phyloP scores from a whole-genome alignment of 2,329 filamentous ascomycete species.

The Paramyrothecium sp. region DNA sequence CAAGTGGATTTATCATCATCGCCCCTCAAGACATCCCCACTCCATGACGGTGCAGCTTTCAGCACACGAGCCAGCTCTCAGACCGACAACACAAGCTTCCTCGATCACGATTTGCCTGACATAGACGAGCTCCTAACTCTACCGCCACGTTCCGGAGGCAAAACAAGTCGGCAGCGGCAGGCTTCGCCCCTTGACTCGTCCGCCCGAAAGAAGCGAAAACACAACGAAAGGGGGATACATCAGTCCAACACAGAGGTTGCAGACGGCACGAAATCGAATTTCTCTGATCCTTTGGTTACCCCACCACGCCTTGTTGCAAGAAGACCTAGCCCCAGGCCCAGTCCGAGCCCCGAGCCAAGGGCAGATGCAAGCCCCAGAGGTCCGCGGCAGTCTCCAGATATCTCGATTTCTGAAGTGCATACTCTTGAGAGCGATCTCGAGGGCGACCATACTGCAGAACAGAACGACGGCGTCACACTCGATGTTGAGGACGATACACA shows the following conservation, averaged over 20 bases:
- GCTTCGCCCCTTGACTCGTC: slow-evolving; percentile 20
- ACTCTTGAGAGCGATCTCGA: slow-evolving; percentile 20
- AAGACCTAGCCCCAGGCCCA: background rate
- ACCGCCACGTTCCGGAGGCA: slow-evolving; percentile 9
- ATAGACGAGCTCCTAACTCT: slow-evolving; percentile 30
- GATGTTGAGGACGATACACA: slow-evolving; percentile 6
- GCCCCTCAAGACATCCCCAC: slow-evolving; percentile 24
- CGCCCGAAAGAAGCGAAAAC: slow-evolving; percentile 26
- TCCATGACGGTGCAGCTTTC: slow-evolving; percentile 16
- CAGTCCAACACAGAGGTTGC: slow-evolving; percentile 19
- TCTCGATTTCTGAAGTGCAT: slow-evolving; percentile 2
- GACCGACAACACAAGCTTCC: slow-evolving; percentile 35
- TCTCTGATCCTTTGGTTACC: background rate
- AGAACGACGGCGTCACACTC: slow-evolving; percentile 1
- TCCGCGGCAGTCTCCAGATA: background rate
- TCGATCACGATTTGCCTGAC: slow-evolving; percentile 35
- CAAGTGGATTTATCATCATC: slow-evolving; percentile 25
- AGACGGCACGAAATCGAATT: background rate
- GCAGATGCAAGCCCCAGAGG: background rate
- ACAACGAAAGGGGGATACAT: slow-evolving; percentile 28
- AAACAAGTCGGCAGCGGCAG: slow-evolving; percentile 18
- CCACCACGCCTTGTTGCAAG: background rate
- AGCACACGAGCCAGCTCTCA: slow-evolving; percentile 35
- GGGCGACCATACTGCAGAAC: slow-evolving; percentile 12
- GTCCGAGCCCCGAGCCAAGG: background rate